Base-by-base conservation (phyloP, 306 rosid species). In the Betula pendula region DNA sequence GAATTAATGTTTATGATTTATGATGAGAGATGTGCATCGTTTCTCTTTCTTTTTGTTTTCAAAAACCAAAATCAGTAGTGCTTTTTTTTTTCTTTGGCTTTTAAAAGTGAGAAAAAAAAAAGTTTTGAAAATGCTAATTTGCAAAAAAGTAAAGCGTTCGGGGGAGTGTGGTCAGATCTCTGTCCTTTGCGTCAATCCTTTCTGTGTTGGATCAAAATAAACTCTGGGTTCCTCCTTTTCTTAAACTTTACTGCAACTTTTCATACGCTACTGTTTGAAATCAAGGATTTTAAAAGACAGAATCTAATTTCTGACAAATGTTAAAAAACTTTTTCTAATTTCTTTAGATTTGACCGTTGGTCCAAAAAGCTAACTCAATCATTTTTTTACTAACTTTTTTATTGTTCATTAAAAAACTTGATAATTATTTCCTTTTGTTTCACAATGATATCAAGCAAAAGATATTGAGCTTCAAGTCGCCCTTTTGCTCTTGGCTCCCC, bases 291-390 rank as follows among this genome's bases (percentile, higher is more conserved):
- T 29, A 29, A 29, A 29, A 55, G 59, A 2, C 59, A 27, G 79
- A 75, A 79, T 68, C 69, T 38, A 38, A 5, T 38, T 1, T 38
- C 42, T 75, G 68, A 59, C 70, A 58, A 19, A 14, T 67, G 73
- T 8, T 56, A 50, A 59, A 40, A 44, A 29, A 33, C 16, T 52
- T 43, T 35, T 70, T 75, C 24, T 27, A 24, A 9, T n/a, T 29
- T 59, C 71, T 51, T 60, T 19, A 55, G 73, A 47, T 75, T 86
- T 67, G 83, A 78, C 85, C 55, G 71, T 56, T 62, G 3, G 62
- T 86, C 76, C 74, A 77, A 70, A 87, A 84, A 76, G 86, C 75
- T 79, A 25, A 62, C 47, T 62, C 77, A 11, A 84, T 68, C 68
- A 59, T 79, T 70, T 83, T 83, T 67, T 24, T 12, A 12, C 31